These are phyloP conservation scores for Collybia nuda DNA, from an alignment of 768 basidiomycete species.

Conservation along the genomic window DNA sequence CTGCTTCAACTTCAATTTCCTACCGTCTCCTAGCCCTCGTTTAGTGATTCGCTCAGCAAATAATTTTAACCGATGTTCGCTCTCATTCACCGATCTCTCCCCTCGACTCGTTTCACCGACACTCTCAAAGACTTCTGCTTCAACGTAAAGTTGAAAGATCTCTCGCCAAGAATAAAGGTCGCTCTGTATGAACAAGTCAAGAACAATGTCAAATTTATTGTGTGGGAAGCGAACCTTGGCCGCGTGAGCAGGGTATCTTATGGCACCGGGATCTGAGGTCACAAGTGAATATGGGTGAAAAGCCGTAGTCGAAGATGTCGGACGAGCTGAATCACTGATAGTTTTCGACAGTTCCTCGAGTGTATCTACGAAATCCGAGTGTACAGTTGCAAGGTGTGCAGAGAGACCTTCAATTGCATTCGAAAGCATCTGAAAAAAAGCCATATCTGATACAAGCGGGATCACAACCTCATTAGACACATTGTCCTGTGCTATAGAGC, in stretches of 20 bases:
- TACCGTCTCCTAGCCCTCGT: slow-evolving; percentile 52
- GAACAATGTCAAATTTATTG: slow-evolving; percentile 10
- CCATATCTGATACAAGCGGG: slow-evolving; percentile 75
- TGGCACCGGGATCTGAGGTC: slow-evolving; percentile 33
- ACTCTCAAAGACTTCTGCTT: slow-evolving; percentile 83
- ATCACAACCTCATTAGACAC: slow-evolving; percentile 59
- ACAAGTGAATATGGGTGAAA: slow-evolving; percentile 48
- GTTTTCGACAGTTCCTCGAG: slow-evolving; percentile 33
- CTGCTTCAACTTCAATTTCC: slow-evolving; percentile 55
- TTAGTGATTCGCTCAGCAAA: slow-evolving; percentile 62
- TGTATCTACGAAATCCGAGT: slow-evolving; percentile 46
- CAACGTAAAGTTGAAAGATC: slow-evolving; percentile 85
- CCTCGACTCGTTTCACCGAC: slow-evolving; percentile 62
- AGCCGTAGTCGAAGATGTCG: slow-evolving; percentile 36
- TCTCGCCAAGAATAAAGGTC: slow-evolving; percentile 90
- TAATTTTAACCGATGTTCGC: slow-evolving; percentile 59
- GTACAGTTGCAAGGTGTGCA: slow-evolving; percentile 48
- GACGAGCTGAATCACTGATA: slow-evolving; percentile 42
- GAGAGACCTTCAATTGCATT: slow-evolving; percentile 55
- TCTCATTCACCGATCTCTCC: slow-evolving; percentile 67
- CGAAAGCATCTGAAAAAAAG: slow-evolving; percentile 77
- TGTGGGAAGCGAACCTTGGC: slow-evolving; percentile 14
- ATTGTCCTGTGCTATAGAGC: not conserved
- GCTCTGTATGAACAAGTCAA: slow-evolving; percentile 27
- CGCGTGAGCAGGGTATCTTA: slow-evolving; percentile 8